Evolutionary conservation across 208 protist genomes (phyloP), one percentile per base, ranked within the genome.

Genomic region (Trypanosoma congolense): DNA sequence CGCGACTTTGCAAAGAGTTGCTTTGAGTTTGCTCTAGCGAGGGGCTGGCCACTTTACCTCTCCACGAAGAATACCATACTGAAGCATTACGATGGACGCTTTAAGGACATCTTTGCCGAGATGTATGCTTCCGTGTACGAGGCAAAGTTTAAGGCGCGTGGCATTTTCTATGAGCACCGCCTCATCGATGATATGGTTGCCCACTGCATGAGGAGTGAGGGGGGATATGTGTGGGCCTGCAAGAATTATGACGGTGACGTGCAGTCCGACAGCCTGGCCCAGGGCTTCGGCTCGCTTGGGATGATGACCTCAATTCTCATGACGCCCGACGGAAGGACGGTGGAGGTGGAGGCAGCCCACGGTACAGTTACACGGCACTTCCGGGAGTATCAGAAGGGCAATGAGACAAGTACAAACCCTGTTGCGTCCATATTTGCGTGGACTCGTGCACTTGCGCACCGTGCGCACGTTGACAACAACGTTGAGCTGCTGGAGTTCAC

Each of bases 191-290:
- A 97, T 65, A 89, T 94, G 76, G 92, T 97, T 31, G 92, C 92
- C 19, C 63, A 87, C 46, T 38, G 53, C 9, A 40, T 87, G 21
- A 87, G 78, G 46, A 61, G 45, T 44, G 47, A 69, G 21, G 73
- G 73, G 38, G 73, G 87, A 40, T 96, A 94, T 56, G 82, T 97
- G 14, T 97, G 92, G 92, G 93, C 93, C 2, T 97, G 91, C 65
- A 97, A 97, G 70, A 97, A 97, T 69, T 97, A 97, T 59, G 93
- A 97, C 61, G 93, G 93, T 25, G 93, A 97, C 66, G 93, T 97
- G 0, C 92, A 97, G 73, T 91, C 77, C 0, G 92, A 97, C 56
- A 86, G 68, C 26, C 77, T 95, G 21, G 89, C 87, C 5, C 72
- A 95, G 70, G 87, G 91, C 33, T 96, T 69, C 49, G 92, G 92